Conservation (phyloP, 2,329 filamentous ascomycete genomes). For the Dactylonectria macrodidyma region DNA sequence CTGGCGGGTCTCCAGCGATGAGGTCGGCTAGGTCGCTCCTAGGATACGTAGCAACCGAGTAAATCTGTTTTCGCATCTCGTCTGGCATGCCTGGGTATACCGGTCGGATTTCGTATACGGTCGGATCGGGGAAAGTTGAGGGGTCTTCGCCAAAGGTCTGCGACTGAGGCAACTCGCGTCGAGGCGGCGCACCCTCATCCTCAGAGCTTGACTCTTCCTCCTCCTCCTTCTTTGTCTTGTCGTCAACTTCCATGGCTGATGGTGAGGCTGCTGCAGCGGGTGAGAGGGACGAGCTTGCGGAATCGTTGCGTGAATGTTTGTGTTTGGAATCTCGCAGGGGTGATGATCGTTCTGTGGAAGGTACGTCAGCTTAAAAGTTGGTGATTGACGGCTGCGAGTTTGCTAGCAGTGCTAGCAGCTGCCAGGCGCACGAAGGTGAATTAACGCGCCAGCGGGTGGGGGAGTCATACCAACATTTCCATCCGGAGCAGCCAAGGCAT, state of each 20-base stretch:
- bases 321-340: conserved; percentile 66
- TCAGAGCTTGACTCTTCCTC: conserved; percentile 68
- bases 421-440: conserved; percentile 7
- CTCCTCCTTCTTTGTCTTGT: conserved; percentile 59
- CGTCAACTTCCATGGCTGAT: conserved; percentile 72
- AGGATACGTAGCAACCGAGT: conserved; percentile 89
- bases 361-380: conserved; percentile 31
- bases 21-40: conserved; percentile 84
- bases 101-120: conserved; percentile 91
- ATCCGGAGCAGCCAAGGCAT: conserved; percentile 68
- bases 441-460: conserved; percentile 6
- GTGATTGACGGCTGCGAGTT: background rate
- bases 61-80: conserved; percentile 90
- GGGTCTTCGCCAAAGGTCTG: conserved; percentile 95
- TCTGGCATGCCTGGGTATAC: conserved; percentile 83
- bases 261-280: conserved; percentile 67
- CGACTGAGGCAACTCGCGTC: conserved; percentile 78
- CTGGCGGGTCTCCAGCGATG: conserved; percentile 90
- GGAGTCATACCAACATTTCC: conserved; percentile 49
- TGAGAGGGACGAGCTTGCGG: conserved; percentile 73
- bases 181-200: conserved; percentile 73
- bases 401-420: conserved; percentile 1
- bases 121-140: conserved; percentile 91
- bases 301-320: conserved; percentile 68
- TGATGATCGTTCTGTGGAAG: conserved; percentile 65